Base-by-base conservation (phyloP, 495 filamentous ascomycete genomes). In the Hypoxylon cercidicola region DNA sequence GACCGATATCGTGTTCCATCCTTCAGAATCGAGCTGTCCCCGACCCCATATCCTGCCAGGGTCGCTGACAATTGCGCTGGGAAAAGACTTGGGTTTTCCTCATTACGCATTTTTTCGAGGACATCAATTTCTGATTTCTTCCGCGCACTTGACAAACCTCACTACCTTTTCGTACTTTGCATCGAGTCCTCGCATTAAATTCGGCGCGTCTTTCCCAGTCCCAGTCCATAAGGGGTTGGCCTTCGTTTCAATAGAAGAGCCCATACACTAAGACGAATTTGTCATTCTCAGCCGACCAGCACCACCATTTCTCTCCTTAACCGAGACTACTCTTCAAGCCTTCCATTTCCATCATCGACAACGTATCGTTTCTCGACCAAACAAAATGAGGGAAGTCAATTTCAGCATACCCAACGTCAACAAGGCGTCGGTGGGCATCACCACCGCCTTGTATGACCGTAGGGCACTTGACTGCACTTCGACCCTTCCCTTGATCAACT, bases 361-460 rank as follows among this genome's bases (percentile, higher is more conserved):
- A 10, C 35, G 13, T 23, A 20, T 41, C 39, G 39, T 41, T 47
- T 20, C 23, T 46, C 37, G 32, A 67, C 30, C 58, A 60, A 13
- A 62, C 82, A 87, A 78, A 66, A 98, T 99, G 95, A 91, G 95
- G 78, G 95, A 99, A 87, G 93, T 97, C 81, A 99, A 99, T 77
- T 99, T 98, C 80, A 97, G 95, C 79, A 97, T 99, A 74, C 95
- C 95, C 34, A 97, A 95, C 85, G 93, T 96, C 85, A 99, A 99
- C 82, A 99, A 98, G 88, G 95, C 95, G 66, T 97, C 95, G 56
- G 95, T 99, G 74, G 94, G 95, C 69, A 99, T 99, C 82, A 98
- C 95, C 64, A 97, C 95, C 44, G 96, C 94, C 74, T 87, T 99
- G 61, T 99, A 99, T 75, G 95, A 99, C 77, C 91, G 95, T 62